phyloP scores from a whole-genome alignment of 441 rosid species.

The Brassica balearica region DNA sequence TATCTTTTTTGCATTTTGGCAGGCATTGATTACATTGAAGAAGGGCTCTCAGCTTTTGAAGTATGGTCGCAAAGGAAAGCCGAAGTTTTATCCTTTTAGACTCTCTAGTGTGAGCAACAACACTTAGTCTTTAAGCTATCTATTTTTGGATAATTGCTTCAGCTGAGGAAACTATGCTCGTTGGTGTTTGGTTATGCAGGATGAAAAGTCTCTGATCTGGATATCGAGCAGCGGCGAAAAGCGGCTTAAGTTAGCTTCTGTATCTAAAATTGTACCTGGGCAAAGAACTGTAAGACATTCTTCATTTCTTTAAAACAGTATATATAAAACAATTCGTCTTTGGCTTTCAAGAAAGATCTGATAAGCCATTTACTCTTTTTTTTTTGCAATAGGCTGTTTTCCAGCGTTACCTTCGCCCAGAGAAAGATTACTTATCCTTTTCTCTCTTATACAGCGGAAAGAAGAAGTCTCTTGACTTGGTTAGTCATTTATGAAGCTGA shows the following conservation, averaged over 20 bases:
- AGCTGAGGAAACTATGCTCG: neutral
- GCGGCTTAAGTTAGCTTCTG: constrained; percentile 79
- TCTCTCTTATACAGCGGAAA: constrained; percentile 87
- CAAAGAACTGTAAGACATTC: constrained; percentile 89
- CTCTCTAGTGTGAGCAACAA: constrained; percentile 76
- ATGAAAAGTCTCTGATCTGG: constrained; percentile 93
- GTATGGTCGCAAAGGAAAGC: constrained; percentile 98
- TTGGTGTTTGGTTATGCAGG: constrained; percentile 53
- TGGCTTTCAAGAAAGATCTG: constrained; percentile 10
- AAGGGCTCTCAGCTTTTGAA: constrained; percentile 93
- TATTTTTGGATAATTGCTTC: neutral
- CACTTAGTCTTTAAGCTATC: constrained; percentile 12
- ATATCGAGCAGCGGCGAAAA: constrained; percentile 83
- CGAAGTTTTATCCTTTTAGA: constrained; percentile 90
- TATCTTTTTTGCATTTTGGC: constrained; percentile 41
- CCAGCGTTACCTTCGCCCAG: constrained; percentile 83
- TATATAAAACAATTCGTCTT: neutral
- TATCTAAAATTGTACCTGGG: constrained; percentile 89
- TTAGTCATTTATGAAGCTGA: constrained; percentile 49
- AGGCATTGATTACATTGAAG: constrained; percentile 89
- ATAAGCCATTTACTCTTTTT: neutral
- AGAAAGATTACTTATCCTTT: constrained; percentile 88
- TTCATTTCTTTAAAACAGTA: constrained; percentile 4
- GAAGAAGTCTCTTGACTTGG: constrained; percentile 96
- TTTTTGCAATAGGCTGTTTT: constrained; percentile 69